Percentiles rank a stretch among this genome's conserved stretches.
Evolutionary conservation across 176 grass and related monocot genomes (phyloP).

Genomic region (Eragrostis curvula): DNA sequence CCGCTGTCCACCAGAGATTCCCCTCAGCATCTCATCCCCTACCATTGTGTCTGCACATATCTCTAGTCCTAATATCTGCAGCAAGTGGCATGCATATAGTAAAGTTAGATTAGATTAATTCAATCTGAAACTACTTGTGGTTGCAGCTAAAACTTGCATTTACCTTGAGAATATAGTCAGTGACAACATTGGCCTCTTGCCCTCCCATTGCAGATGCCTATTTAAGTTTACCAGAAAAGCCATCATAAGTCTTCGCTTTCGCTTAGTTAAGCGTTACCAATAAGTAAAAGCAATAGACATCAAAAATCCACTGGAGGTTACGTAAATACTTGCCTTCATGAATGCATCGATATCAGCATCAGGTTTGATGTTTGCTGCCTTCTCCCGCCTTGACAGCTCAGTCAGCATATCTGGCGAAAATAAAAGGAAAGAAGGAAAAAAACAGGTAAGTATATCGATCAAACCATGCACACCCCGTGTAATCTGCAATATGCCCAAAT

Average conservation of each 20-base stretch:
- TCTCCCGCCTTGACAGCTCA: conserved; percentile 90
- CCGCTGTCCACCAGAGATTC: conserved; percentile 85
- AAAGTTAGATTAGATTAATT: background rate
- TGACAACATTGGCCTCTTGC: conserved; percentile 60
- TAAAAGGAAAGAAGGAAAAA: conserved; percentile 16
- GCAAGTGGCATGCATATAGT: conserved; percentile 13
- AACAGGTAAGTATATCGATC: conserved; percentile 16
- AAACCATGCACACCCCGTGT: conserved; percentile 14
- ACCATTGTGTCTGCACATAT: conserved; percentile 92
- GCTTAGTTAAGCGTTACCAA: background rate
- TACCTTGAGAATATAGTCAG: conserved; percentile 78
- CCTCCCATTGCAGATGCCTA: conserved; percentile 61
- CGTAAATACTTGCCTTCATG: conserved; percentile 78
- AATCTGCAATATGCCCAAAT: background rate
- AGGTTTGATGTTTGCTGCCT: conserved; percentile 91
- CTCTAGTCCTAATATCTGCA: conserved; percentile 86
- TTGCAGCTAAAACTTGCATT: background rate
- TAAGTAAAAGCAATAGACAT: conserved; percentile 3
- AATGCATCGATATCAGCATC: conserved; percentile 95
- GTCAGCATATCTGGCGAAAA: conserved; percentile 76
- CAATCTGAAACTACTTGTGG: background rate
- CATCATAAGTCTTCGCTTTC: background rate
- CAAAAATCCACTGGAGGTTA: background rate
- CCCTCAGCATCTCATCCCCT: conserved; percentile 87
- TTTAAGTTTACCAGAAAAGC: conserved; percentile 24